Conservation (phyloP, 2,329 filamentous ascomycete genomes). For the Calonectria leucothoes region DNA sequence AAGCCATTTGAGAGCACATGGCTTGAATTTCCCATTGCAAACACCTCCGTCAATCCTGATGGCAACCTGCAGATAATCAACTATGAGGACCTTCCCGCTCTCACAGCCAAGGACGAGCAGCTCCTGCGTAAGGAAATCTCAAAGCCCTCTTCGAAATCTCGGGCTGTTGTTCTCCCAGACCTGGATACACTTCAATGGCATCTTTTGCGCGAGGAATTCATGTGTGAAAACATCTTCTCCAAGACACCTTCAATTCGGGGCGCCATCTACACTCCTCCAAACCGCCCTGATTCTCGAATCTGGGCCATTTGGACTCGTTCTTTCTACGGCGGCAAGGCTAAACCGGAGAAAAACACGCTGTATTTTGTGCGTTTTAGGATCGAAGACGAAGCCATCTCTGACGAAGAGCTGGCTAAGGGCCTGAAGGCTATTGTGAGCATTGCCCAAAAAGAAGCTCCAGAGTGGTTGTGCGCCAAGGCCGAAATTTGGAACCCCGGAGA, state of each 20-base stretch:
- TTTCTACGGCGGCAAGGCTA: slow-evolving; percentile 68
- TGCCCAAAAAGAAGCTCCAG: slow-evolving; percentile 76
- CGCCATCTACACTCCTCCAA: slow-evolving; percentile 68
- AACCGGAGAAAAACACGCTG: slow-evolving; percentile 72
- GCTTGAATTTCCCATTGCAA: slow-evolving; percentile 65
- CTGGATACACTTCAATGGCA: slow-evolving; percentile 63
- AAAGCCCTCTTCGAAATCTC: slow-evolving; percentile 44
- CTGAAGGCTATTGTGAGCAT: slow-evolving; percentile 73
- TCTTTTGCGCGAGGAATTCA: slow-evolving; percentile 83
- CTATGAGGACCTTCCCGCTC: slow-evolving; percentile 67
- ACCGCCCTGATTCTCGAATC: slow-evolving; percentile 64
- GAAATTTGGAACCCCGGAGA: slow-evolving; percentile 86
- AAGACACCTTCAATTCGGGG: slow-evolving; percentile 72
- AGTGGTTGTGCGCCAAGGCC: slow-evolving; percentile 77
- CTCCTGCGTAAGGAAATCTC: slow-evolving; percentile 68
- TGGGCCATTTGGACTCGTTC: slow-evolving; percentile 81
- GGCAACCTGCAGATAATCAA: slow-evolving; percentile 59
- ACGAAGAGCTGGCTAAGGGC: slow-evolving; percentile 60
- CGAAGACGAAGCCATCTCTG: slow-evolving; percentile 61
- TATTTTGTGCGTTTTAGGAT: slow-evolving; percentile 77
- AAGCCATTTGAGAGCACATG: slow-evolving; percentile 78
- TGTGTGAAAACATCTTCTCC: slow-evolving; percentile 72
- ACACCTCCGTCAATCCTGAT: slow-evolving; percentile 41
- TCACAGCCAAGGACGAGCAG: slow-evolving; percentile 74
- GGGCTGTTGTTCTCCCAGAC: slow-evolving; percentile 48